Evolutionary conservation across 805 yeast genomes (phyloP).

Genomic region (Zygosaccharomyces bailii): DNA sequence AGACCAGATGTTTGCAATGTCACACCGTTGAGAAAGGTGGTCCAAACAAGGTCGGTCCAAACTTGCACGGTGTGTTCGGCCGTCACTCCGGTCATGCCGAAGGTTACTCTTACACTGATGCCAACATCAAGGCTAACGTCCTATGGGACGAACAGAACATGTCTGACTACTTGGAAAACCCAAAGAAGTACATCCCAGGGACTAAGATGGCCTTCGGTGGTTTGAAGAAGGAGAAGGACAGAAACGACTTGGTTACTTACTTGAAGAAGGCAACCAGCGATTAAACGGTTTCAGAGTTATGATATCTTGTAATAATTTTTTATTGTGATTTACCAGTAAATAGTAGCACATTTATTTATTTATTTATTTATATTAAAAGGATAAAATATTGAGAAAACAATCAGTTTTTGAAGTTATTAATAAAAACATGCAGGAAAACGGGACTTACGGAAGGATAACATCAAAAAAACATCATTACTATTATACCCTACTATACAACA

Average conservation of each 20-base stretch:
- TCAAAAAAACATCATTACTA: not conserved
- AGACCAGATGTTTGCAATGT: slow-evolving; percentile 98
- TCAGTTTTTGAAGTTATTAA: not conserved
- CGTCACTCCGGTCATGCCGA: slow-evolving; percentile 88
- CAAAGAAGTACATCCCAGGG: slow-evolving; percentile 99
- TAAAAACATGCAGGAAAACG: not conserved
- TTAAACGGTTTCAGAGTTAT: not conserved
- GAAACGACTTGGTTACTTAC: slow-evolving; percentile 94
- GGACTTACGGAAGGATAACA: not conserved
- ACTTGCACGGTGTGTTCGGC: slow-evolving; percentile 91
- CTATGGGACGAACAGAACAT: slow-evolving; percentile 82
- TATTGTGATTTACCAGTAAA: slow-evolving; percentile 9
- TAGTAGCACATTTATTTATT: slow-evolving; percentile 12
- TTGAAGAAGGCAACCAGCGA: slow-evolving; percentile 48
- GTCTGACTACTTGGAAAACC: slow-evolving; percentile 96
- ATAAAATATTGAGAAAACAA: not conserved
- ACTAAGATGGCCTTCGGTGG: slow-evolving; percentile 99
- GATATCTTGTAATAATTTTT: slow-evolving; percentile 10
- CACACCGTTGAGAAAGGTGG: slow-evolving; percentile 96
- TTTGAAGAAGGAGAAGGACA: slow-evolving; percentile 97
- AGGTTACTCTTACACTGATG: slow-evolving; percentile 96
- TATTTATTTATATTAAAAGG: slow-evolving; percentile 8
- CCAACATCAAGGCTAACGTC: slow-evolving; percentile 95
- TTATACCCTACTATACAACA: not conserved
- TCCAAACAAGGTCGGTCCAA: slow-evolving; percentile 98